Conservation (phyloP, 2,329 filamentous ascomycete species). For the Trichoderma atrobrunneum region DNA sequence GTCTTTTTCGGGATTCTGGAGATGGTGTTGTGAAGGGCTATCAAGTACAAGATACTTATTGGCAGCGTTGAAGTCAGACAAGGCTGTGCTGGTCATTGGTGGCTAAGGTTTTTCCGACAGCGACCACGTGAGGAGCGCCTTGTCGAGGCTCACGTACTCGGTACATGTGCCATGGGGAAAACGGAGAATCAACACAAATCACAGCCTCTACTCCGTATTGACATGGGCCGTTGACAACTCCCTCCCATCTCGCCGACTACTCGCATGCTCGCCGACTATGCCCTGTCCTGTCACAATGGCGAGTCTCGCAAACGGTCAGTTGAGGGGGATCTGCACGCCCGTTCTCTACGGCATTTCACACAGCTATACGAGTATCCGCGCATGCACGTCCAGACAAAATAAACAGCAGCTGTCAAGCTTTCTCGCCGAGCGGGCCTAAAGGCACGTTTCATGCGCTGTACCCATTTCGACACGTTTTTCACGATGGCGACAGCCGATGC, state of each 20-base stretch:
- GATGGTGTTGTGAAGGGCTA: neutral
- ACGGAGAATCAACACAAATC: neutral
- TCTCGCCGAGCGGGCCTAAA: neutral
- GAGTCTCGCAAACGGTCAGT: neutral
- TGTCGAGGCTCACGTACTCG: neutral
- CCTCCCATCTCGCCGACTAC: neutral
- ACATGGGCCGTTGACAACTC: neutral
- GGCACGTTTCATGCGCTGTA: conserved; percentile 10
- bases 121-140: neutral
- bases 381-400: neutral
- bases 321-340: neutral
- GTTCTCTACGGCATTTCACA: neutral
- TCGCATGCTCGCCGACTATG: neutral
- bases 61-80: neutral
- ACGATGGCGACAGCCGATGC: neutral
- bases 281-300: neutral
- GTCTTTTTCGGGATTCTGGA: neutral
- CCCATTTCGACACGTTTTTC: conserved; percentile 7
- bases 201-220: neutral
- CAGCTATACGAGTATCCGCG: neutral
- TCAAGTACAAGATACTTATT: neutral
- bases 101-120: neutral
- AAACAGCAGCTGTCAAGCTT: neutral
- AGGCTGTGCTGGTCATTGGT: conserved; percentile 6
- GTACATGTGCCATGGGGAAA: neutral